Conservation (phyloP, 169 alveolate genomes). For the Eimeria praecox region DNA sequence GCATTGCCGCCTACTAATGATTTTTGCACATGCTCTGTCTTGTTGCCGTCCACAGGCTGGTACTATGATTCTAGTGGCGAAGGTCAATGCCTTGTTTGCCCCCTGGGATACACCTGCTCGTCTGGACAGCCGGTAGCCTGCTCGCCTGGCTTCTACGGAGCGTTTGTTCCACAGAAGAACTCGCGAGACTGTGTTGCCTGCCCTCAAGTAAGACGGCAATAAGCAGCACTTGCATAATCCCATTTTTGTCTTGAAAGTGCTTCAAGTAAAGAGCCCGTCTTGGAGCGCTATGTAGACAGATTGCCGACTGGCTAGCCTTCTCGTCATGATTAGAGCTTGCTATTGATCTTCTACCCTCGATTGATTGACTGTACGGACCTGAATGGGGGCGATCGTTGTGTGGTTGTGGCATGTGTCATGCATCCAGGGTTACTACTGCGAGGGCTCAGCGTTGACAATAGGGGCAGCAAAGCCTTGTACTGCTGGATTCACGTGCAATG, state of each 20-base stretch:
- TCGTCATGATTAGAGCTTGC: neutral
- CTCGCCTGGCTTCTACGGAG: slow-evolving; percentile 65
- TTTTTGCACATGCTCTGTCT: neutral
- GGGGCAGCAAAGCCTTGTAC: slow-evolving; percentile 48
- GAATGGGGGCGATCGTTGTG: neutral
- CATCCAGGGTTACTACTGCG: slow-evolving; percentile 71
- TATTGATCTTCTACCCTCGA: neutral
- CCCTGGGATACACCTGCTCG: slow-evolving; percentile 65
- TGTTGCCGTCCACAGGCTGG: slow-evolving; percentile 1
- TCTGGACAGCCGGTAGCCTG: slow-evolving; percentile 50
- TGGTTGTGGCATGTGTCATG: neutral
- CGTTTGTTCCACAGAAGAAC: slow-evolving; percentile 12
- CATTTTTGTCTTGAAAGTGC: neutral
- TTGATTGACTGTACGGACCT: neutral
- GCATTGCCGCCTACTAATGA: neutral
- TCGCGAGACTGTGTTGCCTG: slow-evolving; percentile 57
- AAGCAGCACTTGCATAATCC: too few species aligned
- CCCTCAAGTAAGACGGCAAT: slow-evolving; percentile 39
- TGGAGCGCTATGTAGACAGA: neutral
- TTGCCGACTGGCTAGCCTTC: neutral
- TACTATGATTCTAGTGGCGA: slow-evolving; percentile 24
- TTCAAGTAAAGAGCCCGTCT: neutral
- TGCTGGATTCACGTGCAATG: slow-evolving; percentile 42
- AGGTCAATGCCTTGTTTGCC: slow-evolving; percentile 37
- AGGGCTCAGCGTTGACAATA: slow-evolving; percentile 26